These are phyloP conservation scores for Stenocarpella maydis DNA, from an alignment of 2,329 filamentous ascomycete genomes.

Conservation along the genomic window DNA sequence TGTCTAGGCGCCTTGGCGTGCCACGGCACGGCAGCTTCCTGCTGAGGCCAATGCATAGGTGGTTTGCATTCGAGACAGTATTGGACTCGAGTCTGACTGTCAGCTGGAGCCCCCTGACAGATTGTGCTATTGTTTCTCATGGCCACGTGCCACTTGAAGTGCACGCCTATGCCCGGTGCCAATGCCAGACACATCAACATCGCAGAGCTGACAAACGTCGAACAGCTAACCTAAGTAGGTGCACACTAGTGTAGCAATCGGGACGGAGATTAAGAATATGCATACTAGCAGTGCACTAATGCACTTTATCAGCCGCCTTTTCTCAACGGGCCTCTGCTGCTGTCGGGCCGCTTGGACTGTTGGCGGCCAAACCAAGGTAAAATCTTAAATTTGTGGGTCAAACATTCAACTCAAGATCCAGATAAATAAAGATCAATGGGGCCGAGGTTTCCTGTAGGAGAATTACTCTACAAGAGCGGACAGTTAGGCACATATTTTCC, in stretches of 20 bases:
- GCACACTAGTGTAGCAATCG: constrained; percentile 1
- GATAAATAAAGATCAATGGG: too few relatives aligned
- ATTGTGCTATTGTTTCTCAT: neutral
- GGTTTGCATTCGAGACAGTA: constrained; percentile 16
- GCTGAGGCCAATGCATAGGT: neutral
- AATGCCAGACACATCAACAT: neutral
- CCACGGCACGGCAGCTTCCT: neutral
- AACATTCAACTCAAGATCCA: neutral
- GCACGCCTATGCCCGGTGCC: neutral
- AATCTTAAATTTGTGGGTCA: constrained; percentile 8
- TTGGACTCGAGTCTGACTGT: constrained; percentile 1
- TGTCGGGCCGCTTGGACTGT: neutral
- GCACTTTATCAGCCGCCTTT: neutral
- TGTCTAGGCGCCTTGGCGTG: constrained; percentile 22
- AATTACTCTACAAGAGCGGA: neutral
- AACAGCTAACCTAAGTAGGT: neutral
- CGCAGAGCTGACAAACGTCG: neutral
- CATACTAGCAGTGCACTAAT: neutral
- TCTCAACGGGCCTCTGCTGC: neutral
- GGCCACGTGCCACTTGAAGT: neutral
- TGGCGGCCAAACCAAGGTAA: constrained; percentile 8
- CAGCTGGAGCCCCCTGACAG: neutral
- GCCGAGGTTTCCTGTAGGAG: too few relatives aligned
- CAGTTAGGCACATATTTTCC: too few relatives aligned
- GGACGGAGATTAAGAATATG: constrained; percentile 13